phyloP scores from a whole-genome alignment of 208 protist genomes.

The Phytomonas sp. region DNA sequence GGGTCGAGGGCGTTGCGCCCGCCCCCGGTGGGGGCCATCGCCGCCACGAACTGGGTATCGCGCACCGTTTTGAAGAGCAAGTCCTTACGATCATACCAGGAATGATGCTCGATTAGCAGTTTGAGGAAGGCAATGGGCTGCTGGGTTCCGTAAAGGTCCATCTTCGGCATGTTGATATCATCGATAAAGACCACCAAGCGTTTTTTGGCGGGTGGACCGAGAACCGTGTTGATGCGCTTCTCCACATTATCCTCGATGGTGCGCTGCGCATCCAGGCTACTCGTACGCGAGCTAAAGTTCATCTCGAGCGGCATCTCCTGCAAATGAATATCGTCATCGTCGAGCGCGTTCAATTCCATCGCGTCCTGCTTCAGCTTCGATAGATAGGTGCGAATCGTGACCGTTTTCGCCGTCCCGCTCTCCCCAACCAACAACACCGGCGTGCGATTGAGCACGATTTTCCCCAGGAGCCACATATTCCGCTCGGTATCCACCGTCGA shows the following conservation, averaged over 20 bases:
- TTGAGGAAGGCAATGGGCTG: slow-evolving; percentile 98
- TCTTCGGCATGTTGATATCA: slow-evolving; percentile 98
- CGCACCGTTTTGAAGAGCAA: slow-evolving; percentile 94
- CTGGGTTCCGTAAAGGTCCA: slow-evolving; percentile 98
- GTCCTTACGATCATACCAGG: slow-evolving; percentile 96
- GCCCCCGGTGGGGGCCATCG: slow-evolving; percentile 96
- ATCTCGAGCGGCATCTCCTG: slow-evolving; percentile 91
- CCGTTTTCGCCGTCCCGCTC: slow-evolving; percentile 98
- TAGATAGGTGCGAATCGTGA: slow-evolving; percentile 95
- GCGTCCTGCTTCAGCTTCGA: slow-evolving; percentile 72
- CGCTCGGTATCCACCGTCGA: slow-evolving; percentile 98
- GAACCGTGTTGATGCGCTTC: slow-evolving; percentile 93
- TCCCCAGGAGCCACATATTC: slow-evolving; percentile 95
- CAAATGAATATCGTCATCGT: slow-evolving; percentile 69
- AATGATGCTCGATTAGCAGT: slow-evolving; percentile 93
- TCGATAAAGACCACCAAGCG: slow-evolving; percentile 96
- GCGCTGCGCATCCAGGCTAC: slow-evolving; percentile 92
- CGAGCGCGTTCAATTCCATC: slow-evolving; percentile 14
- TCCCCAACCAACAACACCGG: slow-evolving; percentile 96
- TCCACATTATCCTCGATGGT: slow-evolving; percentile 97
- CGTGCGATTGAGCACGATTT: slow-evolving; percentile 83
- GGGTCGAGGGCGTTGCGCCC: slow-evolving; percentile 96
- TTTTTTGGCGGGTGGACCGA: slow-evolving; percentile 94
- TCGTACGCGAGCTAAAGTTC: slow-evolving; percentile 96
- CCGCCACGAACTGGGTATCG: slow-evolving; percentile 94